Evolutionary conservation across 805 yeast genomes (phyloP), one percentile per base, ranked within the genome.

Genomic region (Cyberlindnera lachancei): DNA sequence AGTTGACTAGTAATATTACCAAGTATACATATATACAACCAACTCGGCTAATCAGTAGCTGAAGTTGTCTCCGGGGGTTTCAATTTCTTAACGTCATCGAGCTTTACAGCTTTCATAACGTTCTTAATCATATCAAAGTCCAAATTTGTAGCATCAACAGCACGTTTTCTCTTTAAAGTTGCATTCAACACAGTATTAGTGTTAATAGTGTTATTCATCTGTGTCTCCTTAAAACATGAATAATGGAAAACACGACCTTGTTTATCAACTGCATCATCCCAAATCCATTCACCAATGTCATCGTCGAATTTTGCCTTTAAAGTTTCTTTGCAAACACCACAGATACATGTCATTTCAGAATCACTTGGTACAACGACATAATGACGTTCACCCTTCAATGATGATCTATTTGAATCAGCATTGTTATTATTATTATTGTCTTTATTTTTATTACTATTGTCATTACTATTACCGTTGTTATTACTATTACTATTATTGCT

Each of bases 201-300:
- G 19, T 19, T 21, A n/a, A n/a, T n/a, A n/a, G n/a, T n/a, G n/a
- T n/a, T n/a, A n/a, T n/a, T n/a, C n/a, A n/a, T n/a, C n/a, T n/a
- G n/a, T 8, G 84, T 68, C 42, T 85, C 92, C n/a, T 68, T 58
- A 49, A 68, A 73, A 50, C 94, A 83, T 2, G 75, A 65, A 25
- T 76, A 77, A 56, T 83, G 92, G 50, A 72, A 77, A 17, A 73
- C 64, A 38, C 63, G 64, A 3, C 65, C 70, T 31, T 66, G 61
- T 1, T 61, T 63, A 31, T 63, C 64, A 11, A 76, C 63, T 3
- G 86, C 79, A 48, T 79, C 77, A 40, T 63, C 67, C 87, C 88
- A 82, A 15, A 82, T 70, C 94, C 94, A 83, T 44, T 80, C 88
- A 36, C 87, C 90, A 3, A 69, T 56, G 28, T 75, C 80, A 44